Conservation (phyloP, 1,284 basidiomycete genomes). For the Papiliotrema flavescens region DNA sequence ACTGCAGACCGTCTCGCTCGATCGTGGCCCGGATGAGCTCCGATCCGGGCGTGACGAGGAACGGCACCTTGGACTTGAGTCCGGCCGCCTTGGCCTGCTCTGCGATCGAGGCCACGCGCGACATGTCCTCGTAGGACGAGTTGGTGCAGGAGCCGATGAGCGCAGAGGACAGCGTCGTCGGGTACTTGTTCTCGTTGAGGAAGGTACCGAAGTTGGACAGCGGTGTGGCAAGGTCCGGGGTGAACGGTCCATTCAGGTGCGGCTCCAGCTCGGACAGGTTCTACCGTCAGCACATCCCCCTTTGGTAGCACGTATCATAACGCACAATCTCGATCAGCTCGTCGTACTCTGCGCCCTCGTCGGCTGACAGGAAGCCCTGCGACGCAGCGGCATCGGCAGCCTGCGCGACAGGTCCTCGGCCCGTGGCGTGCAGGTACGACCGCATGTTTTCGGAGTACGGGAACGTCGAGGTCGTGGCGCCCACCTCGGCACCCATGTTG, state of each 20-base stretch:
- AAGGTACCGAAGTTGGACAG: constrained; percentile 84
- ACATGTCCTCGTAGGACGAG: constrained; percentile 94
- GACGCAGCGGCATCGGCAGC: constrained; percentile 83
- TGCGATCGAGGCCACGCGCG: constrained; percentile 85
- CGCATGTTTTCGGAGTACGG: constrained; percentile 90
- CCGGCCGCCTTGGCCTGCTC: constrained; percentile 82
- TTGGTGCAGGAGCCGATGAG: constrained; percentile 98
- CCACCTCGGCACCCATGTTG: constrained; percentile 99
- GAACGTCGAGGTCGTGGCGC: constrained; percentile 97
- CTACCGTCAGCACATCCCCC: constrained; percentile 45
- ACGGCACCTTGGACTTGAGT: constrained; percentile 79
- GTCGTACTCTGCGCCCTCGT: constrained; percentile 91
- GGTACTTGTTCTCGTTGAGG: constrained; percentile 81
- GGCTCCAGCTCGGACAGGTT: constrained; percentile 91
- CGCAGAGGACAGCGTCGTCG: constrained; percentile 83
- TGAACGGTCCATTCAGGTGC: constrained; percentile 95
- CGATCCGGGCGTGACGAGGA: constrained; percentile 94
- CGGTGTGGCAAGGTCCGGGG: constrained; percentile 92
- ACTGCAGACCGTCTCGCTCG: constrained; percentile 86
- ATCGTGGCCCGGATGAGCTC: constrained; percentile 98
- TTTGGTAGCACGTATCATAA: background rate
- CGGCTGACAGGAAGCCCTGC: constrained; percentile 74
- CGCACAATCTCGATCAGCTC: constrained; percentile 88
- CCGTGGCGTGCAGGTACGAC: constrained; percentile 84
- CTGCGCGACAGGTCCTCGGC: constrained; percentile 77